Evolutionary conservation across 208 protist species (phyloP).

Genomic region (Leishmania tropica): DNA sequence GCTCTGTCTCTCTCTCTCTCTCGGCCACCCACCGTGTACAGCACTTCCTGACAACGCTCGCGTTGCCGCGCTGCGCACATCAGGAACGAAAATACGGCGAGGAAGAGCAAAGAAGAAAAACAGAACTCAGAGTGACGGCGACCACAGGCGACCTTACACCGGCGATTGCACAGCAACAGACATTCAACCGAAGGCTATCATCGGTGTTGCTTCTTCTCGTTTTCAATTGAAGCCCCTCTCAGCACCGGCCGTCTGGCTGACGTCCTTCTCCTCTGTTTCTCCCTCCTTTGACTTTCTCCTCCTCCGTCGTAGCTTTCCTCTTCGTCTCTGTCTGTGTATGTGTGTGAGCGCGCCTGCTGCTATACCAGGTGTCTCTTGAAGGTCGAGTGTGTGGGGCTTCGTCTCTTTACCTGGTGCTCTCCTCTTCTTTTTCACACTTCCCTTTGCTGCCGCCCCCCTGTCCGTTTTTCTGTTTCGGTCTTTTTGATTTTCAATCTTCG

Average conservation of each 20-base stretch:
- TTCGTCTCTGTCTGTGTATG: not conserved
- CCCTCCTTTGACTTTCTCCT: not conserved
- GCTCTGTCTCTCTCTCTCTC: not conserved
- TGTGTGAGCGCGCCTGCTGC: not conserved
- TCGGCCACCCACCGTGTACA: not conserved
- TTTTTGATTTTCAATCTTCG: not conserved
- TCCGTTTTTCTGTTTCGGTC: not conserved
- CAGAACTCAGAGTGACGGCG: not conserved
- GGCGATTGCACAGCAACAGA: not conserved
- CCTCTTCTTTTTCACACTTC: not conserved
- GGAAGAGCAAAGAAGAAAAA: not conserved
- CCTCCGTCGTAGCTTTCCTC: not conserved
- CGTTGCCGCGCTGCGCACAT: not conserved
- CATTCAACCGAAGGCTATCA: not conserved
- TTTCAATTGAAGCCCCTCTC: not conserved
- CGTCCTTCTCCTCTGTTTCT: conserved; percentile 4
- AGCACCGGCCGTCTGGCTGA: not conserved
- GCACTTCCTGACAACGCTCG: not conserved
- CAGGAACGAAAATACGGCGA: not conserved
- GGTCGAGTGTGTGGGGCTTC: not conserved
- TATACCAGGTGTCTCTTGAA: not conserved
- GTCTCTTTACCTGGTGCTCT: not conserved
- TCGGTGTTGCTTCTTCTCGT: not conserved
- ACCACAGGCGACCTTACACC: not conserved
- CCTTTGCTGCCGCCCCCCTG: not conserved